These are phyloP conservation scores for Aspergillus mulundensis DNA, from an alignment of 495 filamentous ascomycete genomes.

Conservation along the genomic window DNA sequence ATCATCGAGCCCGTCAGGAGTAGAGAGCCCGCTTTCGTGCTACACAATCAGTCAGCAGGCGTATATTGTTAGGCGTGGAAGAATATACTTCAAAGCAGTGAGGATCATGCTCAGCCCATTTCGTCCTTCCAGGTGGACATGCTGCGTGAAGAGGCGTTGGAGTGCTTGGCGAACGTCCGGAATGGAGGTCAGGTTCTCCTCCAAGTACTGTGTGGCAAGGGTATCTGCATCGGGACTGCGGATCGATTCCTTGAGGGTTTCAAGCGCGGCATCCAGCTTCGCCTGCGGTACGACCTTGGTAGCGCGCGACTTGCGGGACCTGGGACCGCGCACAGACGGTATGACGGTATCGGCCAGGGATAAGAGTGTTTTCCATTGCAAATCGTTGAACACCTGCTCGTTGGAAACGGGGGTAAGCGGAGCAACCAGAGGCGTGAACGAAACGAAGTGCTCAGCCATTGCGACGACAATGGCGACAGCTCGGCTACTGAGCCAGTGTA, in stretches of 20 bases:
- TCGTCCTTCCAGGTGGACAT: constrained; percentile 43
- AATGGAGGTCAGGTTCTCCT: constrained; percentile 47
- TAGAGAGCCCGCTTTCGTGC: constrained; percentile 64
- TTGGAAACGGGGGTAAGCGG: constrained; percentile 38
- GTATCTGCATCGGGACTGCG: constrained; percentile 27
- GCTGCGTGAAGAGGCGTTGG: constrained; percentile 39
- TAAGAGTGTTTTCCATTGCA: constrained; percentile 55
- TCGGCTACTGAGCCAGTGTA: background rate
- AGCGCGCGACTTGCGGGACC: constrained; percentile 19
- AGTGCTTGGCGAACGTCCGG: constrained; percentile 42
- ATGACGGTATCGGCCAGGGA: constrained; percentile 53
- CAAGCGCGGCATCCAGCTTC: constrained; percentile 31
- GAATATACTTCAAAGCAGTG: constrained; percentile 50
- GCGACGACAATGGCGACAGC: background rate
- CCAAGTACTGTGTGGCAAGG: constrained; percentile 41
- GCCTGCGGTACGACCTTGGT: constrained; percentile 34
- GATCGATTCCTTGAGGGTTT: constrained; percentile 26
- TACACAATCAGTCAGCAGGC: constrained; percentile 27
- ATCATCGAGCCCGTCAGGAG: constrained; percentile 61
- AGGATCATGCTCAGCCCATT: constrained; percentile 50
- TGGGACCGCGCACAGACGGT: constrained; percentile 42
- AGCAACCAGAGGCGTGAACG: constrained; percentile 39
- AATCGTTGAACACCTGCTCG: constrained; percentile 38
- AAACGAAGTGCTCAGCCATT: constrained; percentile 26
- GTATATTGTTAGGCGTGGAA: background rate